A percentile compares a stretch with the other conserved stretches of the same genome.
Conservation (phyloP, 345 rosid species). For the Eucalyptus curtisii region DNA sequence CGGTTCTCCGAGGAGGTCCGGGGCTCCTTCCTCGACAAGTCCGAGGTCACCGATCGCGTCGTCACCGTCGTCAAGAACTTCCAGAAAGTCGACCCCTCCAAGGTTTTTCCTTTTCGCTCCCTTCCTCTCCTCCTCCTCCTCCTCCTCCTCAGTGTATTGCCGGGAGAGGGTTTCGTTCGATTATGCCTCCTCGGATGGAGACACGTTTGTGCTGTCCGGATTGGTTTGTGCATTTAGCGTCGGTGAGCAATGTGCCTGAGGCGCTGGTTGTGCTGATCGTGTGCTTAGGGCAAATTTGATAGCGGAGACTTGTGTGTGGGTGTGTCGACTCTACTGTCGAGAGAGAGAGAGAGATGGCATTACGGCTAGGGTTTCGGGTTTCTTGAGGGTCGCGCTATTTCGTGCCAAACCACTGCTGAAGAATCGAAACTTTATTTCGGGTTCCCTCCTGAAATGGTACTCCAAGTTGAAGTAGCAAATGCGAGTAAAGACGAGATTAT, state of each 20-base stretch:
- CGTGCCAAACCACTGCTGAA: neutral
- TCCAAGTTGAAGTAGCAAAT: neutral
- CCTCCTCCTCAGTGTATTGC: neutral
- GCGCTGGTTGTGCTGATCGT: neutral
- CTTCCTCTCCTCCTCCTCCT: neutral
- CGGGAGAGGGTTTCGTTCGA: neutral
- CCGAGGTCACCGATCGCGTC: constrained; percentile 96
- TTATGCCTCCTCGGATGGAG: neutral
- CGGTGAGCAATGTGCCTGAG: neutral
- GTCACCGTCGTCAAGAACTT: constrained; percentile 79
- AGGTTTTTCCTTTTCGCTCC: constrained; percentile 24
- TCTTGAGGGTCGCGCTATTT: neutral
- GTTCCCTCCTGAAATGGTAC: neutral
- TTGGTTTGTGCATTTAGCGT: neutral
- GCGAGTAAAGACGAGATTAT: accelerated
- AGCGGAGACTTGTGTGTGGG: neutral
- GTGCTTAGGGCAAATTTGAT: neutral
- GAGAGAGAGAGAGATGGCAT: neutral
- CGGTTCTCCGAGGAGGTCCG: constrained; percentile 71
- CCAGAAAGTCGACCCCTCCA: constrained; percentile 82
- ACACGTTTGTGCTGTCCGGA: neutral
- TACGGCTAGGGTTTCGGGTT: neutral
- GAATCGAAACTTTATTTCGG: neutral
- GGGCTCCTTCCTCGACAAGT: constrained; percentile 90
- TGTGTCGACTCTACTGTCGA: neutral